phyloP scores from a whole-genome alignment of 2,329 filamentous ascomycete species.

The Ophiocordyceps robertsii region DNA sequence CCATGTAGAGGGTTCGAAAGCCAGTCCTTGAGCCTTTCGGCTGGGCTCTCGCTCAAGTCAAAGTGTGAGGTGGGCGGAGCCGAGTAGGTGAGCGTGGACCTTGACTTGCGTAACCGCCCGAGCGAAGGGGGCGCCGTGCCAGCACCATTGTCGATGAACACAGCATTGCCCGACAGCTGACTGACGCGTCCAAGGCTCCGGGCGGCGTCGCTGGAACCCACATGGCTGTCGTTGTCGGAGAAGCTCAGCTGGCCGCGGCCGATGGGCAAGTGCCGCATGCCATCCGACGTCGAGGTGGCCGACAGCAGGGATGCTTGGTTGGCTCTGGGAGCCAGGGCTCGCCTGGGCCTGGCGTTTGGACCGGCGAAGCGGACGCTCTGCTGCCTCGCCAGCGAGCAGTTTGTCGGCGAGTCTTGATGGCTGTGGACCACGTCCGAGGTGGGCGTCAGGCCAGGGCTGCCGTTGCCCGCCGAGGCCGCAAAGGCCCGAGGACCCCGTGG shows the following conservation, averaged over 20 bases:
- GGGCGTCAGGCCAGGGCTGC: slow-evolving; percentile 6
- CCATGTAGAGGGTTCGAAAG: slow-evolving; percentile 3
- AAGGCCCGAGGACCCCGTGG: background rate
- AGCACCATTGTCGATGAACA: slow-evolving; percentile 33
- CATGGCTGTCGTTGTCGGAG: background rate
- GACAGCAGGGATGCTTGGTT: background rate
- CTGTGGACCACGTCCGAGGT: slow-evolving; percentile 6
- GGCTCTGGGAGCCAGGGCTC: slow-evolving; percentile 15
- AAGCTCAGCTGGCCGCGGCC: background rate
- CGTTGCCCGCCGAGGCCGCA: slow-evolving; percentile 5
- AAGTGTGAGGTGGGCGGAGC: slow-evolving; percentile 5
- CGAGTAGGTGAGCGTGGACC: slow-evolving; percentile 35
- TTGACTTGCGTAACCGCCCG: slow-evolving; percentile 38
- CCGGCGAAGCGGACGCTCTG: slow-evolving; percentile 44
- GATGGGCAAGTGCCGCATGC: background rate
- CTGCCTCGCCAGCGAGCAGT: slow-evolving; percentile 22
- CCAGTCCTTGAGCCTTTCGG: slow-evolving; percentile 4
- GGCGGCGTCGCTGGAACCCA: background rate
- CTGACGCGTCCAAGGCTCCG: slow-evolving; percentile 10
- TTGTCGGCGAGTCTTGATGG: slow-evolving; percentile 6
- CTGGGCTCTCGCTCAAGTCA: background rate
- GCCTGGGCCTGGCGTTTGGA: slow-evolving; percentile 14
- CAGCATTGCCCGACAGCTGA: slow-evolving; percentile 24
- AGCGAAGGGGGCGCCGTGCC: slow-evolving; percentile 34
- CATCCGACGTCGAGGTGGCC: background rate